Percentiles rank a stretch among this genome's conserved stretches.
phyloP scores from a whole-genome alignment of 179 eudicot species.

The Vitellaria paradoxa region DNA sequence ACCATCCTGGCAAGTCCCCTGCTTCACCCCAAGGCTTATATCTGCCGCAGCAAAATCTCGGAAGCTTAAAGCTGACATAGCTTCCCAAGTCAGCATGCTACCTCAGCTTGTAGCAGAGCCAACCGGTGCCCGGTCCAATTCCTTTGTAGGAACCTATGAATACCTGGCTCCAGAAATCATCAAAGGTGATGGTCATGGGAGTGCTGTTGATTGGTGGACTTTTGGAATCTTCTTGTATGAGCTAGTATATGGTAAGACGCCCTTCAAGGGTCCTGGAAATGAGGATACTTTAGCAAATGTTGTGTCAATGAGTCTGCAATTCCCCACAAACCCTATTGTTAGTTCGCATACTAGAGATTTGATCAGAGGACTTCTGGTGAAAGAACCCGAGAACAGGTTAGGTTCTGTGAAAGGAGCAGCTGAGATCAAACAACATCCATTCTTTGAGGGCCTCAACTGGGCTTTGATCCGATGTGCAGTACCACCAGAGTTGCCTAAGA shows the following conservation, averaged over 20 bases:
- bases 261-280: conserved; percentile 64
- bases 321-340: conserved; percentile 56
- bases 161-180: conserved; percentile 56
- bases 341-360: conserved; percentile 67
- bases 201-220: conserved; percentile 67
- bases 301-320: conserved; percentile 51
- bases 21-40: conserved; percentile 59
- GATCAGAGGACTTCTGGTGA: conserved; percentile 53
- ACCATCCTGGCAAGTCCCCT: conserved; percentile 65
- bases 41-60: conserved; percentile 43
- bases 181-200: conserved; percentile 60
- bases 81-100: conserved; percentile 35
- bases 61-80: conserved; percentile 50
- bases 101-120: conserved; percentile 79
- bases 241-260: conserved; percentile 76
- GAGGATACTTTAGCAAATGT: conserved; percentile 64
- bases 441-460: conserved; percentile 78
- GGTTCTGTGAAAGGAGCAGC: conserved; percentile 72
- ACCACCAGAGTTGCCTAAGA: conserved; percentile 65
- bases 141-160: conserved; percentile 58
- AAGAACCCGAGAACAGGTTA: conserved; percentile 61
- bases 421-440: conserved; percentile 69
- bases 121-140: conserved; percentile 55
- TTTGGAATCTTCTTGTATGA: conserved; percentile 66
- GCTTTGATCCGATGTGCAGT: conserved; percentile 68